Base-by-base conservation (phyloP, 345 rosid species). In the Citrus hindsii region DNA sequence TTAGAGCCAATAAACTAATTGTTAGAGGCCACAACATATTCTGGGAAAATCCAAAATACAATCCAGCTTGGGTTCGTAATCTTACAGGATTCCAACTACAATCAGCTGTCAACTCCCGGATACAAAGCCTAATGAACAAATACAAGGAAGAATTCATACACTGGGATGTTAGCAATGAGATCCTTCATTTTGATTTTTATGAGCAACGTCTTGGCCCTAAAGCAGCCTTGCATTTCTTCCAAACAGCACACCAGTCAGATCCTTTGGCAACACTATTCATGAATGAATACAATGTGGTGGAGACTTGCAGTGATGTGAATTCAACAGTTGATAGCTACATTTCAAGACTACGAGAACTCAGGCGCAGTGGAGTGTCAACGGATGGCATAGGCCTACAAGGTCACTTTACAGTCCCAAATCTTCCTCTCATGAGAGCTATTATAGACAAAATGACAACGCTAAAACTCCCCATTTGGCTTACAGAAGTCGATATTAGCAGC, bases 161-260 rank as follows among this genome's bases (percentile, higher is more conserved):
- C 61, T 93, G 97, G 96, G 98, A 93, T 74, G 95, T 92, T 28
- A 92, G 93, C 83, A 95, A 93, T 68, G 99, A 93, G 85, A 90
- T 90, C 92, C 89, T 95, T 27, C 98, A 95, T 66, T 95, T 87
- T 38, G 92, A 93, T 77, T 92, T 95, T 79, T 90, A 90, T 32
- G 98, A 95, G 77, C 79, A 77, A 65, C 69, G 88, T 5, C 85
- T 92, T 8, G 98, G 98, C 18, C 89, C 84, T 18, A 82, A 89
- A 18, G 94, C 96, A 2, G 88, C 97, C 1, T 71, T 87, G 42
- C 85, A 76, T 62, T 95, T 95, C 67, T 93, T 86, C 64, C 72
- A 76, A 77, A 84, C 86, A 8, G 94, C 93, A 24, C 95, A 90
- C 69, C 37, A 83, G 53, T 37, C 86, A 7, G 97, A 95, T 76